Percentiles rank a stretch among this genome's conserved stretches.
Evolutionary conservation across 2,329 filamentous ascomycete genomes (phyloP).

Genomic region (Sporothrix brunneoviolacea): DNA sequence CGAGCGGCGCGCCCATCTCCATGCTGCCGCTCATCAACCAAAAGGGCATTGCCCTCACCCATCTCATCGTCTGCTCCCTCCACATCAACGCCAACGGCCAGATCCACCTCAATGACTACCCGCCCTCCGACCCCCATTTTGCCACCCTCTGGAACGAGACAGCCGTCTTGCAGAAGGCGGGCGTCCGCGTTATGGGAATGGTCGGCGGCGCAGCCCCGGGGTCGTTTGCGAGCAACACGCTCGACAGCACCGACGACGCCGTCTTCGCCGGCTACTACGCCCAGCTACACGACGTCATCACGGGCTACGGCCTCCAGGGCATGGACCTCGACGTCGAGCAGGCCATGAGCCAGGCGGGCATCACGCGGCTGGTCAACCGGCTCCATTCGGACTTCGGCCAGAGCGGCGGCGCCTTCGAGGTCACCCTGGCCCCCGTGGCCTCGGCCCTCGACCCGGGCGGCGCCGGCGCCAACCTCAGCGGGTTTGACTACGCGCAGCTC

Average conservation of each 20-base stretch:
- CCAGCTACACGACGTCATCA: constrained; percentile 57
- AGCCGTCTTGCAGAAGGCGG: constrained; percentile 60
- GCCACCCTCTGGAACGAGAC: constrained; percentile 74
- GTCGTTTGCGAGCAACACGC: constrained; percentile 51
- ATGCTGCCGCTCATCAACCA: constrained; percentile 46
- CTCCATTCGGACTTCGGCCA: constrained; percentile 58
- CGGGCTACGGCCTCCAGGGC: constrained; percentile 52
- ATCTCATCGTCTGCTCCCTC: constrained; percentile 80
- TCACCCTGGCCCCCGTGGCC: constrained; percentile 72
- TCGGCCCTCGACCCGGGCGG: constrained; percentile 56
- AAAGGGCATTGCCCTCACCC: constrained; percentile 52
- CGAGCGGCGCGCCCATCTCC: constrained; percentile 36
- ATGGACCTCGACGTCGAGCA: constrained; percentile 73
- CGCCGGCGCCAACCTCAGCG: constrained; percentile 58
- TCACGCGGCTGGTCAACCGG: constrained; percentile 55
- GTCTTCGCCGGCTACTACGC: constrained; percentile 50
- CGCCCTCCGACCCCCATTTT: constrained; percentile 60
- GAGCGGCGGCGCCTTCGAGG: constrained; percentile 60
- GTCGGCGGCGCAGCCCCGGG: constrained; percentile 78
- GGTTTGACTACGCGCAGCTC: constrained; percentile 77
- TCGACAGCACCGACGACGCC: constrained; percentile 37
- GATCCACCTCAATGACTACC: constrained; percentile 75
- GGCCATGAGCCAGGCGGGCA: constrained; percentile 56
- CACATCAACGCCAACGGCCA: constrained; percentile 67
- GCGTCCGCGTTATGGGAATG: constrained; percentile 79